Evolutionary conservation across 805 yeast genomes (phyloP).

Genomic region (Starmerella floricola): DNA sequence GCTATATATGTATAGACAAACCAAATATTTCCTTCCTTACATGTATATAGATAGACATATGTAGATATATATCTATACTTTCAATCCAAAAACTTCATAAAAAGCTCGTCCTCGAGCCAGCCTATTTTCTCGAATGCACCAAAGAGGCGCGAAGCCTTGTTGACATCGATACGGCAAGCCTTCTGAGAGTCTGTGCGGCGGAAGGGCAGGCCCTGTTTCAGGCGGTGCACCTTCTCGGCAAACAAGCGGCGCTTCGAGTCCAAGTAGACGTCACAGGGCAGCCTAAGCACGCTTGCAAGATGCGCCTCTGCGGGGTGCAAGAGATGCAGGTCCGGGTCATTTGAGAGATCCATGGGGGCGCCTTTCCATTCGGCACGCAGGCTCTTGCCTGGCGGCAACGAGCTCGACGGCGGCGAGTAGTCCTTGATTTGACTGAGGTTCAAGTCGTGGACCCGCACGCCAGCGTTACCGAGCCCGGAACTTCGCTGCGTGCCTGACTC

Average conservation of each 20-base stretch:
- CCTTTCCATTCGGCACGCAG: constrained; percentile 96
- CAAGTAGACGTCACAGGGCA: constrained; percentile 71
- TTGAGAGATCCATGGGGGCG: constrained; percentile 80
- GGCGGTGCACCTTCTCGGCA: constrained; percentile 72
- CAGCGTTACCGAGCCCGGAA: neutral
- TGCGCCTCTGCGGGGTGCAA: constrained; percentile 86
- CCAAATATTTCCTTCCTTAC: too few species aligned
- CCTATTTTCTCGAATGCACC: constrained; percentile 88
- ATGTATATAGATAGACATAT: too few species aligned
- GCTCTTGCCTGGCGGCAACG: constrained; percentile 58
- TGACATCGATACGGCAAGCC: constrained; percentile 93
- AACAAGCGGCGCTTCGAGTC: constrained; percentile 75
- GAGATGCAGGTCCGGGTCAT: constrained; percentile 58
- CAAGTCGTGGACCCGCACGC: constrained; percentile 32
- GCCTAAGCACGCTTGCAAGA: constrained; percentile 75
- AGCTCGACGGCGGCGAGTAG: constrained; percentile 57
- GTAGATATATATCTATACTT: neutral
- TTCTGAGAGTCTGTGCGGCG: constrained; percentile 97
- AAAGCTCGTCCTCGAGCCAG: constrained; percentile 72
- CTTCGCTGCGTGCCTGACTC: neutral
- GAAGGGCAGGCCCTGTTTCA: constrained; percentile 60
- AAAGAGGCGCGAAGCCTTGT: constrained; percentile 82
- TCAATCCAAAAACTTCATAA: constrained; percentile 34
- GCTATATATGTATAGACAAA: too few species aligned
- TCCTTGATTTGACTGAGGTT: constrained; percentile 45